Percentiles rank a stretch among this genome's conserved stretches.
phyloP scores from a whole-genome alignment of 2,329 filamentous ascomycete species.

The Ophiostoma australiae region DNA sequence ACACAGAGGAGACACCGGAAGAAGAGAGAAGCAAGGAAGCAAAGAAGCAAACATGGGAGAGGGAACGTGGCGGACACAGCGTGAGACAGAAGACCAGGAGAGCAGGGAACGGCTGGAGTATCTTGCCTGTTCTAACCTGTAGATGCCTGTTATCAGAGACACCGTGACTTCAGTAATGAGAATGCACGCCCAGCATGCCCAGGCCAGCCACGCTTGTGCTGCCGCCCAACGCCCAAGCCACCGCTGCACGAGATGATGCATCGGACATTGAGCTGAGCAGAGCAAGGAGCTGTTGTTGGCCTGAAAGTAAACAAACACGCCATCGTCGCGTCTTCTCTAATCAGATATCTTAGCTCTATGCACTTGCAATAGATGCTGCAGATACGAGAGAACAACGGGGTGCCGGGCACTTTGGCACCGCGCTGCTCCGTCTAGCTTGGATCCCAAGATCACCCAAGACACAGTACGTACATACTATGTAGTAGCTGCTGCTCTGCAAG shows the following conservation, averaged over 20 bases:
- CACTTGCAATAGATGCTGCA: background rate
- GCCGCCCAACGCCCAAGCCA: background rate
- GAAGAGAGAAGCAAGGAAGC: background rate
- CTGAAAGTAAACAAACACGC: constrained; percentile 1
- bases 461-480: too few species aligned
- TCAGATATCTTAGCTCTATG: background rate
- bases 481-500: background rate
- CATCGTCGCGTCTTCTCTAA: background rate
- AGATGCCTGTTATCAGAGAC: background rate
- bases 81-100: constrained; percentile 15
- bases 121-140: background rate
- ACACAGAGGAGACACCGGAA: background rate
- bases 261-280: background rate
- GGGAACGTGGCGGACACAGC: constrained; percentile 19
- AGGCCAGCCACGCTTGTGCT: background rate
- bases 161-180: background rate
- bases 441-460: too few species aligned
- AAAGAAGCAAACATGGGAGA: background rate
- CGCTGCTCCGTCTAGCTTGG: background rate
- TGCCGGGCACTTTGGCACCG: background rate
- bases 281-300: background rate
- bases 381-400: background rate
- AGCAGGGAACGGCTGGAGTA: constrained; percentile 6
- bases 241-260: background rate
- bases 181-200: background rate